These are phyloP conservation scores for Brassica juncea DNA, from an alignment of 345 rosid species.

Conservation along the genomic window DNA sequence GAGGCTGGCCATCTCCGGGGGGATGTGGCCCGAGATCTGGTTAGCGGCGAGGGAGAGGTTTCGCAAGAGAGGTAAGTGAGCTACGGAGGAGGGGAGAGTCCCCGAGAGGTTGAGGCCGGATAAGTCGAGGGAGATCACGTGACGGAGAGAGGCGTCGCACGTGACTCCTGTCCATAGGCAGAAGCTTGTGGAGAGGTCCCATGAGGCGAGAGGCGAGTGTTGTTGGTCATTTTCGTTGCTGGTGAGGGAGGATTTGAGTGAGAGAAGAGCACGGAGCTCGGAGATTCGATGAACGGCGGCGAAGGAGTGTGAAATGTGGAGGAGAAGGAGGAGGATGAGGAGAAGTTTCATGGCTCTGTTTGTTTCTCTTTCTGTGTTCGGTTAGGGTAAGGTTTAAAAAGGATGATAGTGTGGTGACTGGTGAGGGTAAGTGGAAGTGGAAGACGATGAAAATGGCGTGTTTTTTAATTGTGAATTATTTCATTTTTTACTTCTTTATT, in stretches of 20 bases:
- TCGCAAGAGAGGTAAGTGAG: conserved; percentile 55
- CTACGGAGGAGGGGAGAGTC: conserved; percentile 55
- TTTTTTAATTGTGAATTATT: background rate
- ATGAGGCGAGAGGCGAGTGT: conserved; percentile 48
- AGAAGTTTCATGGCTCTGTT: conserved; percentile 42
- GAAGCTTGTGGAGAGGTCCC: conserved; percentile 55
- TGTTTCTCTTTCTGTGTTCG: conserved; percentile 13
- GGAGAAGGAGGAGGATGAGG: conserved; percentile 41
- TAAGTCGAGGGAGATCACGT: conserved; percentile 63
- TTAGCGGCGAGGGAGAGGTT: conserved; percentile 60
- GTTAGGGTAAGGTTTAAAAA: conserved; percentile 12
- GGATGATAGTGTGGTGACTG: conserved; percentile 34
- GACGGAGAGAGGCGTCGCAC: conserved; percentile 60
- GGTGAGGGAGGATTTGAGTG: conserved; percentile 61
- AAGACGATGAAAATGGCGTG: conserved; percentile 23
- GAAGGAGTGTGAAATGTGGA: conserved; percentile 44
- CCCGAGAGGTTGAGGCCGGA: conserved; percentile 65
- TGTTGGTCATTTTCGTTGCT: conserved; percentile 47
- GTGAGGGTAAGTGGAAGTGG: conserved; percentile 33
- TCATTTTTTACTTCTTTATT: background rate
- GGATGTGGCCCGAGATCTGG: conserved; percentile 64
- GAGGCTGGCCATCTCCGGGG: conserved; percentile 52
- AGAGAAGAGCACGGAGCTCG: conserved; percentile 66
- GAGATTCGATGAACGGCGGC: conserved; percentile 43
- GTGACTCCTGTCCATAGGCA: conserved; percentile 64